Base-by-base conservation (phyloP, 2,329 filamentous ascomycete species). In the Fusarium bulbicola region DNA sequence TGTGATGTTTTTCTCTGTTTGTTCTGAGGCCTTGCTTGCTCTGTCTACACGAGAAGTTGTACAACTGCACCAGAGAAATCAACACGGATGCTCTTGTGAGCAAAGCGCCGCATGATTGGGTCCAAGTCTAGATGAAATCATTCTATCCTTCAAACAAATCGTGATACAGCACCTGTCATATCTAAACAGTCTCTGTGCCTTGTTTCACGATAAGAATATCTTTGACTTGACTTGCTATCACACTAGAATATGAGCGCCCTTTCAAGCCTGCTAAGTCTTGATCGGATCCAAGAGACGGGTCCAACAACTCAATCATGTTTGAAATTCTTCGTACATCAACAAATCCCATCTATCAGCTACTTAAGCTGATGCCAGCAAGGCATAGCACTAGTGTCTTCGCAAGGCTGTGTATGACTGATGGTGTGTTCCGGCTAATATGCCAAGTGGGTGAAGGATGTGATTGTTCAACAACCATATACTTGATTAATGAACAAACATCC, bases 351-450 rank as follows among this genome's bases (percentile, higher is more conserved):
- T 16, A 32, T 46, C 21, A 45, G 9, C 34, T 32, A n/a, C 26
- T 40, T 28, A 20, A 32, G 7, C 24, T 28, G 15, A n/a, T 11
- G 7, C 45, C 37, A 65, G 15, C n/a, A 47, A 47, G 36, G 36
- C 28, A 59, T 34, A 43, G 6, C 20, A 52, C 45, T 57, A 49
- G 40, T 20, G 34, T 37, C 21, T 47, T n/a, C 24, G 11, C 7
- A 47, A 59, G 66, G 42, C 66, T 53, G 42, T 65, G 52, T 59
- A 24, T 46, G 16, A 15, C 24, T 24, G 15, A 46, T 58, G 65
- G 40, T 69, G 36, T 65, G 21, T 59, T 37, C 40, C 46, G 46
- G 66, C 59, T 69, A 69, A 69, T 62, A 14, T 43, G 28, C 20
- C 21, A 32, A 49, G 52, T 37, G 26, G 20, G 21, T 54, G 26